Evolutionary conservation across 139 green algal genomes (phyloP).

Genomic region (Closterium sp.): DNA sequence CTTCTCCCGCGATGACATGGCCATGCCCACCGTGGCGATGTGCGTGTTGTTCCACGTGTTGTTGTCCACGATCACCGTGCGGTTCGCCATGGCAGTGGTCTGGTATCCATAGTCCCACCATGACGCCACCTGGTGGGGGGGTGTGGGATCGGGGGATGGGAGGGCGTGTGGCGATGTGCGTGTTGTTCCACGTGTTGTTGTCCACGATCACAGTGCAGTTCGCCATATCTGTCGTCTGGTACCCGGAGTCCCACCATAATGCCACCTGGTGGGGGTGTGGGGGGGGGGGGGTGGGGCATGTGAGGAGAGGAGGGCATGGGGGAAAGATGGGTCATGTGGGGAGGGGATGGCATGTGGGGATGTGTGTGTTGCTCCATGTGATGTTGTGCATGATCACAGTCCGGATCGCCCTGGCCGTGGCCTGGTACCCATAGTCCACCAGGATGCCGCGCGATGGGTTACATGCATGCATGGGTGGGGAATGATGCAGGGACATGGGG

Average conservation of each 20-base stretch:
- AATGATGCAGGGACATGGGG: constrained; percentile 55
- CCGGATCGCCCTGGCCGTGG: constrained; percentile 58
- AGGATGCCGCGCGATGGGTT: constrained; percentile 49
- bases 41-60: constrained; percentile 67
- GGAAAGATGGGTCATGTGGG: no score
- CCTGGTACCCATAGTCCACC: constrained; percentile 66
- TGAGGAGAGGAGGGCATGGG: no score
- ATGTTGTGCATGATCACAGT: constrained; percentile 62
- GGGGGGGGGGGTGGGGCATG: no score
- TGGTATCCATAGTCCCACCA: constrained; percentile 67
- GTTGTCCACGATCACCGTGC: constrained; percentile 61
- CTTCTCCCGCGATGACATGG: constrained; percentile 54
- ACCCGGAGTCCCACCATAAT: constrained; percentile 63
- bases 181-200: constrained; percentile 64
- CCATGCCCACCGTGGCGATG: constrained; percentile 56
- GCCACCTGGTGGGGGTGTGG: constrained; percentile 52
- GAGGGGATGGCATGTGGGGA: no score
- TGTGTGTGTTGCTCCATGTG: constrained; percentile 65
- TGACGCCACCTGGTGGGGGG: constrained; percentile 47
- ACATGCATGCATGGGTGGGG: no score
- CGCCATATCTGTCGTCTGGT: constrained; percentile 61
- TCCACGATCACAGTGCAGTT: constrained; percentile 62
- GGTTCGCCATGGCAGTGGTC: constrained; percentile 61
- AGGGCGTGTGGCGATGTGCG: constrained; percentile 51
- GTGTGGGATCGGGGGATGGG: background rate